Percentiles rank a stretch among this genome's conserved stretches.
These are phyloP conservation scores for Pythium periplocum DNA, from an alignment of 352 stramenopile genomes.

Conservation along the genomic window DNA sequence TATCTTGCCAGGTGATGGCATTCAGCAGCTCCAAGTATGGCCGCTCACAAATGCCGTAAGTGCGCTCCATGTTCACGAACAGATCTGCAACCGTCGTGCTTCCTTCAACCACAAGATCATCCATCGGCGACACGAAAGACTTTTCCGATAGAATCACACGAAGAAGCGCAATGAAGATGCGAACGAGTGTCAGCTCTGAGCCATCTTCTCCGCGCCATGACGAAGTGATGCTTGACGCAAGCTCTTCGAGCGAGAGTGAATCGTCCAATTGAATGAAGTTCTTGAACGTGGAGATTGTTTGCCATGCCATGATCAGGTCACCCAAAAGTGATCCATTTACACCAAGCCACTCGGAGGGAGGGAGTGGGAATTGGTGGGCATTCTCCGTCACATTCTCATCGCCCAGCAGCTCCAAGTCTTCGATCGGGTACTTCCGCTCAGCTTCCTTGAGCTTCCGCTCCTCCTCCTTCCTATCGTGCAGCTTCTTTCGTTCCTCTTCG, in stretches of 20 bases:
- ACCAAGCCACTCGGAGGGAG: constrained; percentile 32
- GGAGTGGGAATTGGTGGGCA: constrained; percentile 25
- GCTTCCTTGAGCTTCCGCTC: constrained; percentile 42
- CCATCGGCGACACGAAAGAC: constrained; percentile 67
- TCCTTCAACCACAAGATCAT: constrained; percentile 74
- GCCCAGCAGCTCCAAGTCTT: constrained; percentile 59
- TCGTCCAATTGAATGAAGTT: constrained; percentile 50
- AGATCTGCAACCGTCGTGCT: constrained; percentile 79
- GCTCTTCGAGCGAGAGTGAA: constrained; percentile 52
- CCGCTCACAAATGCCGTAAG: constrained; percentile 71
- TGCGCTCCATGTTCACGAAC: constrained; percentile 63
- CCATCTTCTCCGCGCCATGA: constrained; percentile 27
- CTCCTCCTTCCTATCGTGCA: constrained; percentile 49
- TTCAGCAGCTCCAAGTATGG: constrained; percentile 68
- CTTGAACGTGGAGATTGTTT: constrained; percentile 73
- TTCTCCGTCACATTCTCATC: constrained; percentile 24
- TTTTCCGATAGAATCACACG: constrained; percentile 71
- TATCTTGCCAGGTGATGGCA: constrained; percentile 81
- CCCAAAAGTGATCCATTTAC: constrained; percentile 56
- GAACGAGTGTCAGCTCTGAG: constrained; percentile 33
- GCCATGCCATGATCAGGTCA: constrained; percentile 75
- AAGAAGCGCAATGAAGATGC: constrained; percentile 74
- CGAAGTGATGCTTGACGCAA: constrained; percentile 46
- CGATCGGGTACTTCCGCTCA: constrained; percentile 61
- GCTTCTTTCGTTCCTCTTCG: constrained; percentile 21